phyloP scores from a whole-genome alignment of 1,284 basidiomycete genomes.

The Fomitopsis pinicola region DNA sequence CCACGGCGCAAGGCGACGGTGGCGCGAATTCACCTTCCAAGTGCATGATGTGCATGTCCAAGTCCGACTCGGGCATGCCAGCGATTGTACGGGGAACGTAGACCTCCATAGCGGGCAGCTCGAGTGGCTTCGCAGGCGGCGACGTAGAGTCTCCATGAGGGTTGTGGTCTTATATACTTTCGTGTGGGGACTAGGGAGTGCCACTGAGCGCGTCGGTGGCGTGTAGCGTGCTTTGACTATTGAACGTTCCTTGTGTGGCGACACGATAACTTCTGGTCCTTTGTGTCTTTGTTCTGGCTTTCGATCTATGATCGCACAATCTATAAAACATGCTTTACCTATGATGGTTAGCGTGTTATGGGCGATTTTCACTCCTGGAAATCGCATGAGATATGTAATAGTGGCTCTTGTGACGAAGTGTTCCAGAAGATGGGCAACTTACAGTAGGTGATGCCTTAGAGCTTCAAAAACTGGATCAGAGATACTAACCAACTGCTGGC shows the following conservation, averaged over 20 bases:
- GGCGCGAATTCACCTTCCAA: not conserved
- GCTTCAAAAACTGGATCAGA: too few relatives aligned
- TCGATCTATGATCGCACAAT: too few relatives aligned
- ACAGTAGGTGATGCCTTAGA: too few relatives aligned
- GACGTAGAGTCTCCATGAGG: not conserved
- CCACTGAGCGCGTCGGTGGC: not conserved
- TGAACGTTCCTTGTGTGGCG: not conserved
- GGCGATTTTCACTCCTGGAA: too few relatives aligned
- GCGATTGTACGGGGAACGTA: not conserved
- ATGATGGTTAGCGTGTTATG: not conserved
- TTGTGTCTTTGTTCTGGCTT: not conserved
- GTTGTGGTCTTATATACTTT: not conserved
- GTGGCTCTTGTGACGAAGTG: too few relatives aligned
- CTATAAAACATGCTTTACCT: not conserved
- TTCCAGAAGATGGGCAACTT: too few relatives aligned
- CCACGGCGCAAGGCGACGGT: not conserved
- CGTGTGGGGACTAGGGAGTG: not conserved
- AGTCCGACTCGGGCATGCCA: not conserved
- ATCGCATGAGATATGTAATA: too few relatives aligned
- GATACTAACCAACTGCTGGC: too few relatives aligned
- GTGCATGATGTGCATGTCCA: not conserved
- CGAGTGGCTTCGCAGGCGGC: not conserved
- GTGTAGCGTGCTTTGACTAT: not conserved
- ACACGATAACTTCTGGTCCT: not conserved
- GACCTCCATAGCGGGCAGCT: not conserved